Base-by-base conservation (phyloP, 2,329 filamentous ascomycete species). In the Trichoderma sp. region DNA sequence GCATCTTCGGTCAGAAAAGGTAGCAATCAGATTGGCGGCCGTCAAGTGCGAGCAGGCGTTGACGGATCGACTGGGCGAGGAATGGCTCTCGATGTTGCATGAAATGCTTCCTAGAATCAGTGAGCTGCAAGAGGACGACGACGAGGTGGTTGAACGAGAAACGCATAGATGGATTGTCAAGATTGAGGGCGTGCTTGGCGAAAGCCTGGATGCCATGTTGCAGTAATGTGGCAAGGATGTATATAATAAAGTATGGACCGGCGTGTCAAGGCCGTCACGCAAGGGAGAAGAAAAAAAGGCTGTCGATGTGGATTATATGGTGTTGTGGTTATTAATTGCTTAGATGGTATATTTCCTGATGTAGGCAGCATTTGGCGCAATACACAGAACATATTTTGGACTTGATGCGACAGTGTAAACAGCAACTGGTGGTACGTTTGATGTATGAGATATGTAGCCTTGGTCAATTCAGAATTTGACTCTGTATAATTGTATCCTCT, bases 31-130 rank as follows among this genome's bases (percentile, higher is more conserved):
- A 17, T 82, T 98, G 37, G 92, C 92, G 1, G 93, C 92, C 0
- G 90, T 99, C 39, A 89, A 89, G 79, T 90, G 90, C 72, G 88
- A 98, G 81, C 90, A 93, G 76, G 87, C 86, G 15, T 83, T 98
- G 70, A 96, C 93, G 13, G 88, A 91, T 72, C 84, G 87, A 57
- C 80, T 98, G 29, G 94, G 94, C 68, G 94, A 98, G 78, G 95
- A 99, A 76, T 99, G 95, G 95, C 81, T 99, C 69, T 87, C 89
- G 1, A 86, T 96, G 82, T 79, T 98, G 76, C 93, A 94, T 0
- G 95, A 99, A 85, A 98, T 97, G 91, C 81, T 99, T 77, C 94
- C 96, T 22, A 92, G 94, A 71, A 97, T 99, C 73, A 96, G 92
- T 75, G 95, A 99, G 82, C 79, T 97, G 75, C 91, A 97, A 81